phyloP scores from a whole-genome alignment of 306 rosid genomes.

The Lathyrus sativus region DNA sequence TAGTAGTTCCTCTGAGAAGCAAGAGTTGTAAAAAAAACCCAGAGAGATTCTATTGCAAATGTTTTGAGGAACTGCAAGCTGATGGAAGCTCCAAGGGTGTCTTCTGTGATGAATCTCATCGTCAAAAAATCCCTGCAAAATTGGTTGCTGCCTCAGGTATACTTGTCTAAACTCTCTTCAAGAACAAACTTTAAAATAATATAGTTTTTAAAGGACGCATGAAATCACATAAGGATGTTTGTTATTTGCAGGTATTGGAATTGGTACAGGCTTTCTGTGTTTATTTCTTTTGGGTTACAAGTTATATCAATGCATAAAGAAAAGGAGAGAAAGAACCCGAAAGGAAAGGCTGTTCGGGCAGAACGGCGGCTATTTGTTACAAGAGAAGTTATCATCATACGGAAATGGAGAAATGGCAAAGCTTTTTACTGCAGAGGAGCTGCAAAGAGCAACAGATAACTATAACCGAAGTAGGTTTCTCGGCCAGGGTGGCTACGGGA shows the following conservation, averaged over 20 bases:
- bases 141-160: slow-evolving; percentile 46
- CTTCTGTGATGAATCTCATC: slow-evolving; percentile 25
- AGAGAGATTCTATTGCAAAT: slow-evolving; percentile 45
- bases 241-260: slow-evolving; percentile 48
- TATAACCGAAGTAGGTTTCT: slow-evolving; percentile 45
- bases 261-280: slow-evolving; percentile 42
- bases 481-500: slow-evolving; percentile 50
- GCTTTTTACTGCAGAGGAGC: slow-evolving; percentile 51
- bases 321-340: slow-evolving; percentile 21
- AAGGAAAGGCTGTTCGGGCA: slow-evolving; percentile 53
- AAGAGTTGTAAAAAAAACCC: slow-evolving; percentile 46
- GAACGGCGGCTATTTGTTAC: slow-evolving; percentile 62
- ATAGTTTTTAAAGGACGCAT: background rate
- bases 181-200: slow-evolving; percentile 12
- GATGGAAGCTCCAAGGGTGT: slow-evolving; percentile 27
- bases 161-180: slow-evolving; percentile 24
- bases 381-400: slow-evolving; percentile 39
- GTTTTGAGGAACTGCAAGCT: slow-evolving; percentile 29
- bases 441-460: slow-evolving; percentile 52
- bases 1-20: slow-evolving; percentile 51
- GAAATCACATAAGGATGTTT: slow-evolving; percentile 4
- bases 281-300: slow-evolving; percentile 44
- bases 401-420: slow-evolving; percentile 47
- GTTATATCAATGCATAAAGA: slow-evolving; percentile 32
- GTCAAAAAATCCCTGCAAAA: slow-evolving; percentile 33